phyloP scores from a whole-genome alignment of 108 stramenopile species.

The Cyclostephanos tholiformis region DNA sequence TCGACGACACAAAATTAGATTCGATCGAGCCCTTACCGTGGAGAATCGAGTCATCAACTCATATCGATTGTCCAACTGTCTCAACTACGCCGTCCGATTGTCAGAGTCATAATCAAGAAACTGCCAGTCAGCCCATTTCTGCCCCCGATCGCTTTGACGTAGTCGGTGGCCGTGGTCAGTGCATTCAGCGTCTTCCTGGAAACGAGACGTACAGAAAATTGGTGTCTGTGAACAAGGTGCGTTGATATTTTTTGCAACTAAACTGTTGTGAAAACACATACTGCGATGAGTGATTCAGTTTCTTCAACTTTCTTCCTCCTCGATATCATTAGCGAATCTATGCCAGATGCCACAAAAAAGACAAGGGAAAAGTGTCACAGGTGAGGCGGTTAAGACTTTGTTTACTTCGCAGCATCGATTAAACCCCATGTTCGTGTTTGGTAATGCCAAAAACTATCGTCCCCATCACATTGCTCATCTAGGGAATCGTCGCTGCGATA shows the following conservation, averaged over 20 bases:
- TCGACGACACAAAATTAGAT: too few relatives aligned
- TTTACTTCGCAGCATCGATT: too few relatives aligned
- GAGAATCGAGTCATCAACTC: too few relatives aligned
- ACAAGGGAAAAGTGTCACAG: conserved; percentile 20
- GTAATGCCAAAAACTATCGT: too few relatives aligned
- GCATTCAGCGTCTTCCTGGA: conserved; percentile 21
- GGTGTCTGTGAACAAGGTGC: conserved; percentile 19
- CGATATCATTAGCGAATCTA: neutral
- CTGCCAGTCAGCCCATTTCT: too few relatives aligned
- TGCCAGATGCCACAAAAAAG: conserved; percentile 14
- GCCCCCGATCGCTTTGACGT: conserved; percentile 13
- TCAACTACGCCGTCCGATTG: too few relatives aligned
- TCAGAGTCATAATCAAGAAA: too few relatives aligned
- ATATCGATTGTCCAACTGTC: too few relatives aligned
- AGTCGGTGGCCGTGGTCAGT: conserved; percentile 27
- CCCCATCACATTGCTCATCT: too few relatives aligned
- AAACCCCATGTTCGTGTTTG: too few relatives aligned
- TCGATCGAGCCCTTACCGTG: too few relatives aligned
- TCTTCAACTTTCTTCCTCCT: neutral
- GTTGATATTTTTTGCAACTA: neutral
- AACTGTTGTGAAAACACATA: neutral
- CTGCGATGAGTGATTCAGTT: neutral
- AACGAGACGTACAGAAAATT: conserved; percentile 27
- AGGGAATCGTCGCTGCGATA: conserved; percentile 27
- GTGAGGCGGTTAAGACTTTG: too few relatives aligned